Percentiles rank a stretch among this genome's conserved stretches.
Conservation (phyloP, 1,284 basidiomycete genomes). For the Microbotryum saponariae region DNA sequence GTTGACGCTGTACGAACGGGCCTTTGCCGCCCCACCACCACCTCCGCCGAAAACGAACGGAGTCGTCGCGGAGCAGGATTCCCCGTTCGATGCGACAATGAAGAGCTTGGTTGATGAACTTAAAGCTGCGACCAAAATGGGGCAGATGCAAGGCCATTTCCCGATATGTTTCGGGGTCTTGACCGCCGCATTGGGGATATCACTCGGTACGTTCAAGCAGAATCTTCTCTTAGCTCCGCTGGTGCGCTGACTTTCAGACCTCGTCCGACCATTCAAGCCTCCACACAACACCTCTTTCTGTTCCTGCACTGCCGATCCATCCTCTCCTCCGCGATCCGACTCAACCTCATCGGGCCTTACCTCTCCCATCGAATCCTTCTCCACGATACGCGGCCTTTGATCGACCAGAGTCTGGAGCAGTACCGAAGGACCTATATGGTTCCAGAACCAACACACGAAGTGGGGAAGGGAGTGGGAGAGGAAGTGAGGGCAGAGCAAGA, state of each 20-base stretch:
- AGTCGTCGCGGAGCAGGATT: conserved; percentile 23
- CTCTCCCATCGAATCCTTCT: conserved; percentile 78
- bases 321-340: conserved; percentile 79
- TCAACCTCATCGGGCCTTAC: conserved; percentile 91
- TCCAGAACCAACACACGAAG: conserved; percentile 46
- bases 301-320: conserved; percentile 86
- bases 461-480: conserved; percentile 3
- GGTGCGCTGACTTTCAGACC: neutral
- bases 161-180: conserved; percentile 84
- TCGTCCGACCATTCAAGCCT: conserved; percentile 46
- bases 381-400: conserved; percentile 58
- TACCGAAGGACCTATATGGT: conserved; percentile 38
- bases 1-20: conserved; percentile 76
- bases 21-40: conserved; percentile 50
- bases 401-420: conserved; percentile 49
- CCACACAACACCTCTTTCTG: conserved; percentile 72
- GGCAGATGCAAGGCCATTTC: conserved; percentile 68
- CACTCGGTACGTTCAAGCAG: conserved; percentile 52
- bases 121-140: conserved; percentile 58
- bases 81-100: conserved; percentile 30
- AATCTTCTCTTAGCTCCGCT: neutral
- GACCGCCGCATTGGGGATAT: conserved; percentile 65
- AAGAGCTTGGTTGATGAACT: conserved; percentile 55
- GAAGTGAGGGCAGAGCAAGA: conserved; percentile 11
- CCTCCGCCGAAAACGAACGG: conserved; percentile 6